phyloP scores from a whole-genome alignment of 805 yeast species.

The Suhomyces kilbournensis region DNA sequence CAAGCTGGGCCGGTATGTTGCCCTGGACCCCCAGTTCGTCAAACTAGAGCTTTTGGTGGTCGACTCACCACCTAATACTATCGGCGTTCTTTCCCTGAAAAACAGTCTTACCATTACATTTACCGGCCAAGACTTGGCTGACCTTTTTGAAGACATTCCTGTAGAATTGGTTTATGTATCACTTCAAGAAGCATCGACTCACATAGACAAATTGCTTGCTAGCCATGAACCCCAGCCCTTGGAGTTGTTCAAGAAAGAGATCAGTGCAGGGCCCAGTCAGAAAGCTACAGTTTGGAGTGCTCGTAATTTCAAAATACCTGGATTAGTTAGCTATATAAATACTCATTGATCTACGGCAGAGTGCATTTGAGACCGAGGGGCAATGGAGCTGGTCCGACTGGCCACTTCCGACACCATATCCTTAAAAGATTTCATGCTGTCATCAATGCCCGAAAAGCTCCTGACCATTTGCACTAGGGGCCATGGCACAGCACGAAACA shows the following conservation, averaged over 20 bases:
- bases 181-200: background rate
- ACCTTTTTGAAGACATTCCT: constrained; percentile 10
- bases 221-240: background rate
- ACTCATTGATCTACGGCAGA: background rate
- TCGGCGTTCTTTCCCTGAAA: constrained; percentile 5
- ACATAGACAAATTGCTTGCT: background rate
- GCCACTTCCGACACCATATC: constrained; percentile 9
- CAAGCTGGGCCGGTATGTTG: constrained; percentile 4
- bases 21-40: constrained; percentile 23
- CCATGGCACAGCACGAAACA: constrained; percentile 71
- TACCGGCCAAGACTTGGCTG: constrained; percentile 11
- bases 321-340: background rate
- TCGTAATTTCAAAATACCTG: background rate
- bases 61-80: constrained; percentile 8
- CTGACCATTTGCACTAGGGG: constrained; percentile 58
- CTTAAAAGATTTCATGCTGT: constrained; percentile 34
- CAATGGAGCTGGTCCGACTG: constrained; percentile 7
- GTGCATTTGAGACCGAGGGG: background rate
- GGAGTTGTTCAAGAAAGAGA: background rate
- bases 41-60: constrained; percentile 24
- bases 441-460: constrained; percentile 65
- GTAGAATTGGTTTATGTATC: constrained; percentile 15
- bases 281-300: background rate
- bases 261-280: background rate
- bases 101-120: constrained; percentile 15